Evolutionary conservation across 2,329 filamentous ascomycete species (phyloP).

Genomic region (Monilinia fructigena): DNA sequence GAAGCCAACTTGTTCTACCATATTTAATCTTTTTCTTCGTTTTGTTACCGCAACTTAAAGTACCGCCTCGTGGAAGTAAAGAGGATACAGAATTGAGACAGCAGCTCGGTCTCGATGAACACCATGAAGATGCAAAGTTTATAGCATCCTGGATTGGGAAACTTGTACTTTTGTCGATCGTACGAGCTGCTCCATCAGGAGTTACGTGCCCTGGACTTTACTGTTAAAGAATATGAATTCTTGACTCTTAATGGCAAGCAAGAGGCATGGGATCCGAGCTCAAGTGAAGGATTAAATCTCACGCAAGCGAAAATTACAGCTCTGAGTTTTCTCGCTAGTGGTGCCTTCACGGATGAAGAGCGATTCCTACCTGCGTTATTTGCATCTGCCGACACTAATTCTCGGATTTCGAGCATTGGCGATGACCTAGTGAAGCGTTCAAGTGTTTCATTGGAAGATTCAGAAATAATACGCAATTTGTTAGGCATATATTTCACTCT

Average conservation of each 20-base stretch:
- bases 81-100: slow-evolving; percentile 71
- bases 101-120: slow-evolving; percentile 63
- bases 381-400: slow-evolving; percentile 79
- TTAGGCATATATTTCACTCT: slow-evolving; percentile 73
- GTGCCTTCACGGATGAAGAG: slow-evolving; percentile 79
- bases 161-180: slow-evolving; percentile 66
- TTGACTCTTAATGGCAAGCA: slow-evolving; percentile 64
- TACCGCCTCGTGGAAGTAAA: slow-evolving; percentile 74
- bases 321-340: slow-evolving; percentile 74
- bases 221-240: slow-evolving; percentile 65
- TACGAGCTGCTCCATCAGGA: slow-evolving; percentile 40
- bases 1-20: slow-evolving; percentile 55
- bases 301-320: slow-evolving; percentile 68
- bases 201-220: slow-evolving; percentile 59
- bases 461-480: slow-evolving; percentile 59
- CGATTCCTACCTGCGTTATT: slow-evolving; percentile 81
- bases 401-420: slow-evolving; percentile 76
- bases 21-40: slow-evolving; percentile 82
- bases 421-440: slow-evolving; percentile 86
- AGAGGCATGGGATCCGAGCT: slow-evolving; percentile 64
- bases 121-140: slow-evolving; percentile 65
- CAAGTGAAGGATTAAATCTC: slow-evolving; percentile 62
- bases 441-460: slow-evolving; percentile 70
- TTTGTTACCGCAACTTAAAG: slow-evolving; percentile 66
- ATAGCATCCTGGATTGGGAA: slow-evolving; percentile 74